phyloP scores from a whole-genome alignment of 371 early-diverging fungal species.

The Rhizopus microsporus region DNA sequence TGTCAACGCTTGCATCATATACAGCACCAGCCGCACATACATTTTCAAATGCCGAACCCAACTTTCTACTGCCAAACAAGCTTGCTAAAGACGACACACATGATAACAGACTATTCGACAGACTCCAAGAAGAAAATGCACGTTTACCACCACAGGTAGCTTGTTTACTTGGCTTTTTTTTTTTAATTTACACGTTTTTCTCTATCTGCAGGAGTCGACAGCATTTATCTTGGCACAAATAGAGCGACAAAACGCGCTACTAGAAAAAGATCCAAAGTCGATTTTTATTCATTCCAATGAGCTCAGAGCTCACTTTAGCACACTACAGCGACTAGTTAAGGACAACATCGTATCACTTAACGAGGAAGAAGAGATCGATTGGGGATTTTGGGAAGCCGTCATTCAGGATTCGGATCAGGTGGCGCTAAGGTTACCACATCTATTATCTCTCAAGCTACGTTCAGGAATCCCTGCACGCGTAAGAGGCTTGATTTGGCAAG shows the following conservation, averaged over 20 bases:
- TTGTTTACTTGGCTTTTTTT: not conserved
- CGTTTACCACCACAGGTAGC: slow-evolving; percentile 40
- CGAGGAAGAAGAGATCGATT: slow-evolving; percentile 59
- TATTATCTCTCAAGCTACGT: slow-evolving; percentile 69
- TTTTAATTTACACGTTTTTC: not conserved
- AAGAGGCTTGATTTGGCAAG: slow-evolving; percentile 93
- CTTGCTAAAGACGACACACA: not conserved
- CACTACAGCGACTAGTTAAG: slow-evolving; percentile 48
- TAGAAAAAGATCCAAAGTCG: slow-evolving; percentile 61
- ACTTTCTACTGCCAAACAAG: no score
- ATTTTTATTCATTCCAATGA: slow-evolving; percentile 55
- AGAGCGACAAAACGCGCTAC: slow-evolving; percentile 57
- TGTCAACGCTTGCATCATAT: no score
- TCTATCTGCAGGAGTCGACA: slow-evolving; percentile 44
- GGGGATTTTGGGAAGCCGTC: slow-evolving; percentile 94
- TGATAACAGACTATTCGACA: slow-evolving; percentile 16
- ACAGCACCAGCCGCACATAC: no score
- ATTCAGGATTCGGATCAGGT: slow-evolving; percentile 80
- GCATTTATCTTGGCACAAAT: slow-evolving; percentile 57
- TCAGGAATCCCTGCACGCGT: slow-evolving; percentile 84
- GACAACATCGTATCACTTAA: slow-evolving; percentile 14
- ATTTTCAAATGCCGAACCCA: no score
- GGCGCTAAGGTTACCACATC: slow-evolving; percentile 61
- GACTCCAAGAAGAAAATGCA: slow-evolving; percentile 42
- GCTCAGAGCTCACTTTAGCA: slow-evolving; percentile 51